Evolutionary conservation across 805 yeast species (phyloP).

Genomic region (Kregervanrija fluxuum): DNA sequence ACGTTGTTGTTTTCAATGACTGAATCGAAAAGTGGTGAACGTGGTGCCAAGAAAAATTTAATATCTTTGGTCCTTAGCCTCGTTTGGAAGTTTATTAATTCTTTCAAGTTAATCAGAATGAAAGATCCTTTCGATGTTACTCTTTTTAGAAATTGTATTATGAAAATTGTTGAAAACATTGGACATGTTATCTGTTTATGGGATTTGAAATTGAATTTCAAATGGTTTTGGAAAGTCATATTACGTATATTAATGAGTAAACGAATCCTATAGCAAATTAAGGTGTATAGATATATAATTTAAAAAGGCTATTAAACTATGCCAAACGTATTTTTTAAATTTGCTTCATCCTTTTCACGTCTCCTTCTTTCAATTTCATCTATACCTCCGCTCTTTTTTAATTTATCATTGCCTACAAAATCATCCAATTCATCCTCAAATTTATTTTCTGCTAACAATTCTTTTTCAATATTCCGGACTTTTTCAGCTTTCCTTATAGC

Average conservation of each 20-base stretch:
- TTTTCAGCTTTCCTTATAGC: slow-evolving; percentile 88
- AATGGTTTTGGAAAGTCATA: slow-evolving; percentile 1
- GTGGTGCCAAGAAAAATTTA: slow-evolving; percentile 11
- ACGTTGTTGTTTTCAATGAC: slow-evolving; percentile 8
- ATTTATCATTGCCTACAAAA: slow-evolving; percentile 70
- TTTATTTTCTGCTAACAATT: slow-evolving; percentile 46
- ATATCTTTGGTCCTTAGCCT: slow-evolving; percentile 12
- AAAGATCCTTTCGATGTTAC: slow-evolving; percentile 5
- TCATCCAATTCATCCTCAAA: slow-evolving; percentile 82
- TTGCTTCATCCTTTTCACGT: slow-evolving; percentile 60
- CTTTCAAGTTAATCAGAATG: slow-evolving; percentile 9
- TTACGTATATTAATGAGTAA: slow-evolving; percentile 1
- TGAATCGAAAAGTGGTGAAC: slow-evolving; percentile 16
- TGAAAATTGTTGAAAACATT: background rate
- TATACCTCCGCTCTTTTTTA: slow-evolving; percentile 82
- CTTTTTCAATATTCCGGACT: slow-evolving; percentile 64
- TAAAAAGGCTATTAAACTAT: slow-evolving; percentile 4
- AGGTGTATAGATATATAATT: background rate
- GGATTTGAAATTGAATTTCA: background rate
- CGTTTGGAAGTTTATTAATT: slow-evolving; percentile 12
- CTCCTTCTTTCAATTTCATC: slow-evolving; percentile 76
- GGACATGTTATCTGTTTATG: background rate
- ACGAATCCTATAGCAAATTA: slow-evolving; percentile 1
- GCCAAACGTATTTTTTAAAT: slow-evolving; percentile 47
- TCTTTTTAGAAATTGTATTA: slow-evolving; percentile 5